These are phyloP conservation scores for Fomitopsis schrenkii DNA, from an alignment of 1,284 basidiomycete genomes.

Conservation along the genomic window DNA sequence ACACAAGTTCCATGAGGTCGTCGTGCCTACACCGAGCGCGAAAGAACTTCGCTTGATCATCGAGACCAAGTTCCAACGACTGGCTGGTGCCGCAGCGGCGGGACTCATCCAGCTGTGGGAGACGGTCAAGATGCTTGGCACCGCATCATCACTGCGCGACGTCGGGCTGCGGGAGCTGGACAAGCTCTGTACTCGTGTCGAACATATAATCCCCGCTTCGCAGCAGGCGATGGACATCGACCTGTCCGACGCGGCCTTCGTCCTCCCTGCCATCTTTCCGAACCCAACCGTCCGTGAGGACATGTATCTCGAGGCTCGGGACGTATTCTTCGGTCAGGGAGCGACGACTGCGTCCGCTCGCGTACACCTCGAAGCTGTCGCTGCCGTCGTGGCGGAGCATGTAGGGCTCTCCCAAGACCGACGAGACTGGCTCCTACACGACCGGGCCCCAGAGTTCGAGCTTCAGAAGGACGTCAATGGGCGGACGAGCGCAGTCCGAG, in stretches of 20 bases:
- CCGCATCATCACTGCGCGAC: constrained; percentile 48
- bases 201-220: constrained; percentile 52
- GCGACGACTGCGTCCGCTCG: constrained; percentile 49
- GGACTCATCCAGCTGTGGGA: constrained; percentile 66
- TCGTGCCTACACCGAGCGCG: constrained; percentile 53
- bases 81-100: constrained; percentile 45
- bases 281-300: constrained; percentile 85
- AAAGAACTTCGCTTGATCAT: constrained; percentile 73
- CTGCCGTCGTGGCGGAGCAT: constrained; percentile 53
- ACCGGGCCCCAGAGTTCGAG: constrained; percentile 67
- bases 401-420: constrained; percentile 66
- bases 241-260: constrained; percentile 18
- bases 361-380: constrained; percentile 46
- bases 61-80: constrained; percentile 56
- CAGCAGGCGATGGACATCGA: constrained; percentile 44
- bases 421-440: constrained; percentile 48
- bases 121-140: constrained; percentile 43
- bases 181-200: constrained; percentile 81
- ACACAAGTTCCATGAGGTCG: constrained; percentile 78
- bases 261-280: constrained; percentile 49
- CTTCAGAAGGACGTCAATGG: constrained; percentile 67
- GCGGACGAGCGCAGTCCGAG: constrained; percentile 44
- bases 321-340: constrained; percentile 87
- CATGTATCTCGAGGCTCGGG: constrained; percentile 85
- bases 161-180: constrained; percentile 85